Percentiles rank a stretch among this genome's conserved stretches.
phyloP scores from a whole-genome alignment of 176 grass and related monocot species.

The Zizania latifolia region DNA sequence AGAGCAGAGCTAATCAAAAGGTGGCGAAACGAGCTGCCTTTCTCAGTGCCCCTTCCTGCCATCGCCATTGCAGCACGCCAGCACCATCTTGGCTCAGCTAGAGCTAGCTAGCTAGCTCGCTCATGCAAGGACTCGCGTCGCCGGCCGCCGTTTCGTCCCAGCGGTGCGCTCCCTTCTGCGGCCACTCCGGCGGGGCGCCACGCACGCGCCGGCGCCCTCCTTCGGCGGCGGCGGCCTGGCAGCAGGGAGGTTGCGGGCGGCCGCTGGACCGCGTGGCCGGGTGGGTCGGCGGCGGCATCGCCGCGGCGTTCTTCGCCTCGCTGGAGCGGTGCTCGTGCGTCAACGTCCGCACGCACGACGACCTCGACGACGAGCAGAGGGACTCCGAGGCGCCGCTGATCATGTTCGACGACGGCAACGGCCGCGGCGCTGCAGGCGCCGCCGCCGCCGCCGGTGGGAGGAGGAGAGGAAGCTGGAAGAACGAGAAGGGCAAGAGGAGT shows the following conservation, averaged over 20 bases:
- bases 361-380: conserved; percentile 47
- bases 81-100: not conserved
- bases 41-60: not conserved
- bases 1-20: conserved; percentile 7
- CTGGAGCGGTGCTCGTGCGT: conserved; percentile 76
- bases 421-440: not conserved
- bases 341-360: conserved; percentile 62
- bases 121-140: conserved; percentile 35
- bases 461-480: conserved; percentile 6
- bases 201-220: conserved; percentile 30
- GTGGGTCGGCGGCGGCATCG: conserved; percentile 66
- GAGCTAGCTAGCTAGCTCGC: not conserved
- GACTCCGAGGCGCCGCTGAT: conserved; percentile 45
- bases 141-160: conserved; percentile 24
- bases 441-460: not conserved
- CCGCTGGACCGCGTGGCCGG: conserved; percentile 55
- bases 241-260: conserved; percentile 25
- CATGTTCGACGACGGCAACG: conserved; percentile 31
- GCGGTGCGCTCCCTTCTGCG: conserved; percentile 20
- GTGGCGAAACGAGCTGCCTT: not conserved
- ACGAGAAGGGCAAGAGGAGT: conserved; percentile 20
- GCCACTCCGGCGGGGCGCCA: not conserved
- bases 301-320: conserved; percentile 72
- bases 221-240: not conserved
- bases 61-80: not conserved